A percentile compares a stretch with the other conserved stretches of the same genome.
Conservation (phyloP, 805 yeast species). For the Jamesozyma piceae region DNA sequence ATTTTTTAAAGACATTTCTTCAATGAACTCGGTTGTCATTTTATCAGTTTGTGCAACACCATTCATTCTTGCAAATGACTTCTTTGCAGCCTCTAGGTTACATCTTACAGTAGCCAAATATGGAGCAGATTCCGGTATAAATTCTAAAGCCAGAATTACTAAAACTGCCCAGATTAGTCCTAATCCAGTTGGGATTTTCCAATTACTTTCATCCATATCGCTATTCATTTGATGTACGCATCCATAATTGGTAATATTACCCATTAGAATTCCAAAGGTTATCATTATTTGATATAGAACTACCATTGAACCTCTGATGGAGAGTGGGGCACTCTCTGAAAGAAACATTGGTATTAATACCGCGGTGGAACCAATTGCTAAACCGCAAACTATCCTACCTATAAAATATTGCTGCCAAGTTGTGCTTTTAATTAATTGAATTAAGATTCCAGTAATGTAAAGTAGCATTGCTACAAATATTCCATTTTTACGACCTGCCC, state of each 20-base stretch:
- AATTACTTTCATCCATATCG: constrained; percentile 32
- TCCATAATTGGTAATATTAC: constrained; percentile 54
- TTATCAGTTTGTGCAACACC: constrained; percentile 38
- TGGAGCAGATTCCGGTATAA: constrained; percentile 63
- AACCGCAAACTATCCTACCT: constrained; percentile 61
- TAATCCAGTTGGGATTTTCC: constrained; percentile 58
- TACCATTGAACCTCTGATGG: constrained; percentile 59
- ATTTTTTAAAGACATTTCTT: constrained; percentile 13
- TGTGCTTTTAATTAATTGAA: constrained; percentile 44
- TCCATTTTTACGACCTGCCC: constrained; percentile 52
- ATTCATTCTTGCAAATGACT: constrained; percentile 45
- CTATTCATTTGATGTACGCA: constrained; percentile 30
- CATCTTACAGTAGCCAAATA: constrained; percentile 42
- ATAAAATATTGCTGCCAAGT: constrained; percentile 56
- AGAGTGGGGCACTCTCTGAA: constrained; percentile 57
- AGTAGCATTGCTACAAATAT: constrained; percentile 44
- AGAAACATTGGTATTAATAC: constrained; percentile 67
- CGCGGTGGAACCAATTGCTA: constrained; percentile 65
- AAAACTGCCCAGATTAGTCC: constrained; percentile 36
- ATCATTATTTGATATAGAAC: constrained; percentile 55
- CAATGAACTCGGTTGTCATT: constrained; percentile 41
- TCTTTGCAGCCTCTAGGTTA: constrained; percentile 44
- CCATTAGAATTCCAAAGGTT: constrained; percentile 57
- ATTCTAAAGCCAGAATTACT: constrained; percentile 50
- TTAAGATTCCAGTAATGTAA: constrained; percentile 49